These are phyloP conservation scores for Neospora caninum DNA, from an alignment of 169 alveolate species.

Conservation along the genomic window DNA sequence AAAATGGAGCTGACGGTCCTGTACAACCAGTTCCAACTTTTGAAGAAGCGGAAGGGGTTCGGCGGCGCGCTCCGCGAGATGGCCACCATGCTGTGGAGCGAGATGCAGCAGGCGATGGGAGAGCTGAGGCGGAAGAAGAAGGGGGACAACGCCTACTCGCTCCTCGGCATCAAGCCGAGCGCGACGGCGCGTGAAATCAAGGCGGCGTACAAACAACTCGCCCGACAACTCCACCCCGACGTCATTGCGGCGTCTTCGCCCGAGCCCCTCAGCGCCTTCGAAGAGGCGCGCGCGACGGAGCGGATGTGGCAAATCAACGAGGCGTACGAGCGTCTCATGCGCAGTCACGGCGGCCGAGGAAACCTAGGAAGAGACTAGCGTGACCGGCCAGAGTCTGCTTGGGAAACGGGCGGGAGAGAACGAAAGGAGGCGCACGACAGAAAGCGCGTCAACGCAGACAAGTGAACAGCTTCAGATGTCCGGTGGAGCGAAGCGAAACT, in stretches of 20 bases:
- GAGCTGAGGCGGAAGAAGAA: neutral
- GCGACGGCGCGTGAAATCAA: constrained; percentile 23
- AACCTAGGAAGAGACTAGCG: neutral
- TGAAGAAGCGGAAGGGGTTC: neutral
- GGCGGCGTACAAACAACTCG: neutral
- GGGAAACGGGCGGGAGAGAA: too few species aligned
- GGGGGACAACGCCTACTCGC: neutral
- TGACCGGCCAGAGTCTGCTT: too few species aligned
- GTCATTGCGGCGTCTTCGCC: neutral
- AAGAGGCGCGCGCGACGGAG: neutral
- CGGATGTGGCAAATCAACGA: constrained; percentile 33
- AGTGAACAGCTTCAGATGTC: too few species aligned
- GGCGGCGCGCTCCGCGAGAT: neutral
- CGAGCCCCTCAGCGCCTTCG: neutral
- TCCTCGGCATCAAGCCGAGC: neutral
- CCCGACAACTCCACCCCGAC: constrained; percentile 33
- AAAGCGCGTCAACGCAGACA: neutral
- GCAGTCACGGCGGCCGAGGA: constrained; percentile 23
- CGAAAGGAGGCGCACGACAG: neutral
- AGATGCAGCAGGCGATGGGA: neutral
- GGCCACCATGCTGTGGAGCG: neutral
- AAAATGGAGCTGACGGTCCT: neutral
- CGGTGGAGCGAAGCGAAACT: too few species aligned
- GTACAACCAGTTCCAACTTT: neutral
- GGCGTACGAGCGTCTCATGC: constrained; percentile 30